A percentile compares a stretch with the other conserved stretches of the same genome.
These are phyloP conservation scores for Suhomyces atakaporum DNA, from an alignment of 1,139 yeast genomes.

Conservation along the genomic window DNA sequence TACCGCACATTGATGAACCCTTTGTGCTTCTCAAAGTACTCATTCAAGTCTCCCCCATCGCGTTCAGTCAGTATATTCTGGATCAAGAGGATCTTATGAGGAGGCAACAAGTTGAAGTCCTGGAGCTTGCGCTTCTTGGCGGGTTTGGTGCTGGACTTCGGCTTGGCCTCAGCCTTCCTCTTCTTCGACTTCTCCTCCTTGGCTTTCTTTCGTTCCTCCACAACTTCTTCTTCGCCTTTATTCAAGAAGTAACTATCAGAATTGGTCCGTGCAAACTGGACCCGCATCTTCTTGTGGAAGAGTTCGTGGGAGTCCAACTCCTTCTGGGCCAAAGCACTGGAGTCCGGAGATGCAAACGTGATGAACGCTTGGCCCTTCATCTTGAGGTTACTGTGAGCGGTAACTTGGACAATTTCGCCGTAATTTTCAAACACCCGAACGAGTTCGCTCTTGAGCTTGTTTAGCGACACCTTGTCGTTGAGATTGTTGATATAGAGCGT, in stretches of 20 bases:
- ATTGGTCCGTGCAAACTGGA: slow-evolving; percentile 43
- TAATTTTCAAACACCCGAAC: slow-evolving; percentile 42
- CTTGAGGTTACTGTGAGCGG: slow-evolving; percentile 61
- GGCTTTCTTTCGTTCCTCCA: slow-evolving; percentile 18
- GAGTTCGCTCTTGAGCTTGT: slow-evolving; percentile 51
- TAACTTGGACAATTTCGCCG: slow-evolving; percentile 55
- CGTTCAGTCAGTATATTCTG: slow-evolving; percentile 54
- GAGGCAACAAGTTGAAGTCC: slow-evolving; percentile 51
- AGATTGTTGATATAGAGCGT: slow-evolving; percentile 68
- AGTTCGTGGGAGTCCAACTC: slow-evolving; percentile 45
- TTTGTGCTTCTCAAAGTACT: slow-evolving; percentile 46
- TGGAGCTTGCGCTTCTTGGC: slow-evolving; percentile 20
- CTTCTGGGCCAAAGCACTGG: slow-evolving; percentile 53
- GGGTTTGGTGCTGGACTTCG: slow-evolving; percentile 13
- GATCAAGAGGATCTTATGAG: slow-evolving; percentile 68
- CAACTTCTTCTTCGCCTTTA: slow-evolving; percentile 17
- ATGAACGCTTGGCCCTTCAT: slow-evolving; percentile 89
- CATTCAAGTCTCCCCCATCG: slow-evolving; percentile 36
- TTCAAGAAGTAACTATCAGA: slow-evolving; percentile 43
- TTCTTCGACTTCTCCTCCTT: slow-evolving; percentile 9
- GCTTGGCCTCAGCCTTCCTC: slow-evolving; percentile 18
- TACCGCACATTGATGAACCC: slow-evolving; percentile 70
- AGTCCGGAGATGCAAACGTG: slow-evolving; percentile 49
- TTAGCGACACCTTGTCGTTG: slow-evolving; percentile 65
- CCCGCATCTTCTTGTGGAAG: slow-evolving; percentile 56